A percentile compares a stretch with the other conserved stretches of the same genome.
These are phyloP conservation scores for Limnanthes douglasii DNA, from an alignment of 345 rosid species.

Conservation along the genomic window DNA sequence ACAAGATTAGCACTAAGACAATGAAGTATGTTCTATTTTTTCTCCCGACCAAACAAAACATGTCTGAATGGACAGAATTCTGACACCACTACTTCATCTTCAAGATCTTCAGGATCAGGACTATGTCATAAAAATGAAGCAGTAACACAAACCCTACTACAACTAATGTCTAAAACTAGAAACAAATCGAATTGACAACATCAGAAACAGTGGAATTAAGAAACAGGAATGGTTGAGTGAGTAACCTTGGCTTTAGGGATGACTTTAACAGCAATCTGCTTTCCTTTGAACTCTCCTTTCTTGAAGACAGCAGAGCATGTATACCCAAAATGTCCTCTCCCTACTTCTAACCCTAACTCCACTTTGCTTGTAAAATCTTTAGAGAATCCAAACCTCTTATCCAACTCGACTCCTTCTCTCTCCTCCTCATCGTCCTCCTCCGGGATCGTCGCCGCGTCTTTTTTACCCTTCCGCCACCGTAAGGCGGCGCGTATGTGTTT, in stretches of 20 bases:
- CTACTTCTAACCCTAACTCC: slow-evolving; percentile 80
- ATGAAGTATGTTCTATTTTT: too few species aligned
- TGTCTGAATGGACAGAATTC: too few species aligned
- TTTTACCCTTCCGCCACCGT: slow-evolving; percentile 23
- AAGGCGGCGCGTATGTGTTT: slow-evolving; percentile 71
- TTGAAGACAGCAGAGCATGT: slow-evolving; percentile 86
- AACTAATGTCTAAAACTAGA: neutral
- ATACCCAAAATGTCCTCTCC: slow-evolving; percentile 95
- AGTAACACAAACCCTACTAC: too few species aligned
- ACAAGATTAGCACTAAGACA: too few species aligned
- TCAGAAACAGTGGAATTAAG: neutral
- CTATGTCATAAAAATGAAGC: too few species aligned
- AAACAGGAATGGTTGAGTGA: neutral
- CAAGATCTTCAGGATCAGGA: too few species aligned
- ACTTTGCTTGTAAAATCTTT: slow-evolving; percentile 48
- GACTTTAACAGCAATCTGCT: slow-evolving; percentile 81
- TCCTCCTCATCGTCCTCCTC: slow-evolving; percentile 23
- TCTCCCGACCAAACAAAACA: too few species aligned
- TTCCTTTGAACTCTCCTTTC: slow-evolving; percentile 76
- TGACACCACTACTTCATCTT: too few species aligned
- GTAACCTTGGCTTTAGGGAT: slow-evolving; percentile 84
- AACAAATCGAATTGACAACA: neutral
- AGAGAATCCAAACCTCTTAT: slow-evolving; percentile 84
- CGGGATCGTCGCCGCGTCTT: slow-evolving; percentile 11
- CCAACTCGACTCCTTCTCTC: slow-evolving; percentile 35